A percentile compares a stretch with the other conserved stretches of the same genome.
Conservation (phyloP, 108 stramenopile genomes). For the Nitzschia putrida region DNA sequence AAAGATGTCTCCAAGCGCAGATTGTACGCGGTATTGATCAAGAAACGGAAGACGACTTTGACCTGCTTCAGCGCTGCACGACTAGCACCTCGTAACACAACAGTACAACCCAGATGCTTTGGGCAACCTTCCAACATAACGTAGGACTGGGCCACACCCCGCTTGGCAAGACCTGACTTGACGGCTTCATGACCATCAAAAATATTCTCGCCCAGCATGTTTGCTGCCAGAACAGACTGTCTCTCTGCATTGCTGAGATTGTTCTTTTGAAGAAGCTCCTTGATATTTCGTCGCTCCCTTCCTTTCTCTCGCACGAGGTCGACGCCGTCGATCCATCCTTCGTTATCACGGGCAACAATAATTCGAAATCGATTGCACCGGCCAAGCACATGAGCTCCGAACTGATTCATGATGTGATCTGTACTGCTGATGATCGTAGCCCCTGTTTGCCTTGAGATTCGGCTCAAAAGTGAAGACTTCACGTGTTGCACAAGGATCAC, state of each 20-base stretch:
- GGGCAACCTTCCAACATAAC: constrained; percentile 92
- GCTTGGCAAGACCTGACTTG: constrained; percentile 73
- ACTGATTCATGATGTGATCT: constrained; percentile 89
- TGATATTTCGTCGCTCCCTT: constrained; percentile 40
- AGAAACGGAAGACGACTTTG: constrained; percentile 82
- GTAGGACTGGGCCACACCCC: constrained; percentile 82
- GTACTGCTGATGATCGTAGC: constrained; percentile 87
- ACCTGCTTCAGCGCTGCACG: constrained; percentile 81
- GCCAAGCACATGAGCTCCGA: constrained; percentile 72
- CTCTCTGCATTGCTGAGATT: constrained; percentile 63
- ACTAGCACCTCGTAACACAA: constrained; percentile 87
- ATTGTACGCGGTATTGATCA: constrained; percentile 90
- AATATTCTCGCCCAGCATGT: constrained; percentile 73
- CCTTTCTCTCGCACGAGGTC: neutral
- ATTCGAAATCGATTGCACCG: constrained; percentile 79
- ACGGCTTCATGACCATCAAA: constrained; percentile 83
- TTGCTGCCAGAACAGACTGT: constrained; percentile 78
- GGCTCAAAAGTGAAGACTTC: constrained; percentile 79
- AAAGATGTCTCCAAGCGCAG: constrained; percentile 92
- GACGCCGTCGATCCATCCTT: constrained; percentile 58
- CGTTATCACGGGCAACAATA: constrained; percentile 85
- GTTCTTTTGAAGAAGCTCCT: constrained; percentile 41
- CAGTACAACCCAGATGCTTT: constrained; percentile 86
- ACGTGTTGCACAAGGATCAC: constrained; percentile 91
- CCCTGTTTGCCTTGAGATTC: constrained; percentile 90